A percentile compares a stretch with the other conserved stretches of the same genome.
Evolutionary conservation across 208 protist genomes (phyloP).

Genomic region (Leptomonas pyrrhocoris): DNA sequence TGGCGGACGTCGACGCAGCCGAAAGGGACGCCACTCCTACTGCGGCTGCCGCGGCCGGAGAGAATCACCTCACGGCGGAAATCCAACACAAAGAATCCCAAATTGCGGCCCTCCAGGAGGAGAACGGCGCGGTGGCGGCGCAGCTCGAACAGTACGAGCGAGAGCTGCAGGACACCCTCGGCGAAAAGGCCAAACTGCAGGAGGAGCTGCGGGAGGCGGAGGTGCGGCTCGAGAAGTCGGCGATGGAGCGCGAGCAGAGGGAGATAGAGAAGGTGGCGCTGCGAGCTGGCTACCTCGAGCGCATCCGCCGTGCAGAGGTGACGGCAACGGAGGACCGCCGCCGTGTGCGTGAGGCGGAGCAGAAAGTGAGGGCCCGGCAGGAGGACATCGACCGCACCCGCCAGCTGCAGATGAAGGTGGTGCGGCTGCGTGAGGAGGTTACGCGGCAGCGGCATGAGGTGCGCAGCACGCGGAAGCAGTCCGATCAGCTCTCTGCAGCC

Average conservation of each 20-base stretch:
- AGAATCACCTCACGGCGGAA: conserved; percentile 29
- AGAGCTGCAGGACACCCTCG: conserved; percentile 29
- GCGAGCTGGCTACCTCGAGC: conserved; percentile 42
- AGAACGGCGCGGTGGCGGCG: conserved; percentile 45
- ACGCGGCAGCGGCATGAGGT: conserved; percentile 40
- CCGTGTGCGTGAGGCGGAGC: conserved; percentile 46
- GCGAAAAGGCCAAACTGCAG: conserved; percentile 37
- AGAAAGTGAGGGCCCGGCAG: conserved; percentile 27
- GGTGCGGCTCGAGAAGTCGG: conserved; percentile 46
- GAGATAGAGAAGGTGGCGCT: conserved; percentile 43
- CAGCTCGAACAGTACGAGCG: conserved; percentile 41
- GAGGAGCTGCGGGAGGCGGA: conserved; percentile 52
- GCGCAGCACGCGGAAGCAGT: conserved; percentile 43
- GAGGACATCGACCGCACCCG: conserved; percentile 36
- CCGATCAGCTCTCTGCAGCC: conserved; percentile 33
- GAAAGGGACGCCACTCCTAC: neutral
- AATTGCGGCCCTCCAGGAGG: conserved; percentile 38
- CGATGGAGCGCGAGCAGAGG: conserved; percentile 43
- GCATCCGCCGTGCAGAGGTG: conserved; percentile 49
- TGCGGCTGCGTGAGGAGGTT: conserved; percentile 53
- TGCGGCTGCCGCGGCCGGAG: conserved; percentile 2
- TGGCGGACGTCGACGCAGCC: neutral
- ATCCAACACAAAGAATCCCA: conserved; percentile 23
- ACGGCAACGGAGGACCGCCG: conserved; percentile 44
- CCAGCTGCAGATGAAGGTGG: conserved; percentile 45